Conservation (phyloP, 148 eudicot species). For the Chenopodium album region DNA sequence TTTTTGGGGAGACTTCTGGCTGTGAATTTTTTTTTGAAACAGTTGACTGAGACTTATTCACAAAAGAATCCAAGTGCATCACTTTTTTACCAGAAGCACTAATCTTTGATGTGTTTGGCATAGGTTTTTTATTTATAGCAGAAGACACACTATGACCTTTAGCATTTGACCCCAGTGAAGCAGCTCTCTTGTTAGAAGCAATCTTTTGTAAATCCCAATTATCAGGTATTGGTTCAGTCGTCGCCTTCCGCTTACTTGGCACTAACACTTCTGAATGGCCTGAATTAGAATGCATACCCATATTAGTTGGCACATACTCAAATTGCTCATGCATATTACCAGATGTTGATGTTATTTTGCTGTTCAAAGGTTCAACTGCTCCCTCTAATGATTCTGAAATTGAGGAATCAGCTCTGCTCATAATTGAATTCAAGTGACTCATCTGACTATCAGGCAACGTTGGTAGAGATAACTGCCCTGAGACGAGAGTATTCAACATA, state of each 20-base stretch:
- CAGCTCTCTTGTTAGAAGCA: constrained; percentile 38
- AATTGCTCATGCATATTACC: constrained; percentile 24
- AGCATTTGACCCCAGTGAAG: constrained; percentile 27
- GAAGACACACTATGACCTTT: constrained; percentile 27
- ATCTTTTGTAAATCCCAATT: constrained; percentile 30
- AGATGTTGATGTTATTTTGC: constrained; percentile 29
- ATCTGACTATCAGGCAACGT: constrained; percentile 35
- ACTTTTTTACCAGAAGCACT: constrained; percentile 46
- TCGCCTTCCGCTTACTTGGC: constrained; percentile 62
- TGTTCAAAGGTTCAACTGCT: constrained; percentile 35
- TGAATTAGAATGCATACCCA: constrained; percentile 24
- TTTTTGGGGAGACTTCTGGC: constrained; percentile 44
- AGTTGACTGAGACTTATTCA: constrained; percentile 46
- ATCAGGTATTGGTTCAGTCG: constrained; percentile 34
- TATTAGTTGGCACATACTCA: constrained; percentile 26
- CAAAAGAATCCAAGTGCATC: constrained; percentile 44
- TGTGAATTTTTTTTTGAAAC: constrained; percentile 44
- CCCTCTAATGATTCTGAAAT: constrained; percentile 38
- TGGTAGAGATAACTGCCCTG: constrained; percentile 38
- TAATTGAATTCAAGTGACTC: constrained; percentile 42
- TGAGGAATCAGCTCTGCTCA: constrained; percentile 40
- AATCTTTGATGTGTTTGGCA: constrained; percentile 28
- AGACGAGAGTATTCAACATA: constrained; percentile 55
- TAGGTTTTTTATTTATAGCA: constrained; percentile 23
- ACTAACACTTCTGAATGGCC: constrained; percentile 33